A percentile compares a stretch with the other conserved stretches of the same genome.
phyloP scores from a whole-genome alignment of 1,139 yeast genomes.

The Candida albicans region DNA sequence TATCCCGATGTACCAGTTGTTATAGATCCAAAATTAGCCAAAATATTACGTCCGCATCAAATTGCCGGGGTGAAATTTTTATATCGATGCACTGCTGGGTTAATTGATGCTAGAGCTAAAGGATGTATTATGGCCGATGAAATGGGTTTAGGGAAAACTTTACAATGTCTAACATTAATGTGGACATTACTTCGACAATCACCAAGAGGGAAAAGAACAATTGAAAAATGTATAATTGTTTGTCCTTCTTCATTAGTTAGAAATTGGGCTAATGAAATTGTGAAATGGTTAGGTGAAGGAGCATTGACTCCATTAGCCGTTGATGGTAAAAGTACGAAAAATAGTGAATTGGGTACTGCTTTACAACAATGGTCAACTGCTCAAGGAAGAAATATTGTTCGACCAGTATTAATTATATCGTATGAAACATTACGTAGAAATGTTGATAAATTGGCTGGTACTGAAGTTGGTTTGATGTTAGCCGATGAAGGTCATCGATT shows the following conservation, averaged over 20 bases:
- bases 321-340: slow-evolving; percentile 81
- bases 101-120: slow-evolving; percentile 80
- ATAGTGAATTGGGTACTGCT: slow-evolving; percentile 65
- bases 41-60: slow-evolving; percentile 91
- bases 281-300: slow-evolving; percentile 95
- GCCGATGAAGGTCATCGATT: slow-evolving; percentile 98
- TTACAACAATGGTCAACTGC: slow-evolving; percentile 88
- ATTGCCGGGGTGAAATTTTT: slow-evolving; percentile 92
- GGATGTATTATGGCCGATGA: slow-evolving; percentile 99
- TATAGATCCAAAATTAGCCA: slow-evolving; percentile 84
- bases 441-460: slow-evolving; percentile 69
- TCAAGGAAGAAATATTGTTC: slow-evolving; percentile 80
- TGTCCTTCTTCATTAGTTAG: slow-evolving; percentile 94
- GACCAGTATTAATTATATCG: slow-evolving; percentile 94
- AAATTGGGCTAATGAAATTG: slow-evolving; percentile 97
- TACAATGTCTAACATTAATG: slow-evolving; percentile 88
- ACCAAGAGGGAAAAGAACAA: slow-evolving; percentile 83
- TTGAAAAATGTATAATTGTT: slow-evolving; percentile 87
- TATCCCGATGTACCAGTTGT: slow-evolving; percentile 93
- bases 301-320: slow-evolving; percentile 84
- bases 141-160: slow-evolving; percentile 96
- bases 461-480: slow-evolving; percentile 83
- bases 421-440: slow-evolving; percentile 92
- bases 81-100: slow-evolving; percentile 87
- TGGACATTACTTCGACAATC: slow-evolving; percentile 93